Evolutionary conservation across 306 rosid species (phyloP).

Genomic region (Cicer chorassanicum): DNA sequence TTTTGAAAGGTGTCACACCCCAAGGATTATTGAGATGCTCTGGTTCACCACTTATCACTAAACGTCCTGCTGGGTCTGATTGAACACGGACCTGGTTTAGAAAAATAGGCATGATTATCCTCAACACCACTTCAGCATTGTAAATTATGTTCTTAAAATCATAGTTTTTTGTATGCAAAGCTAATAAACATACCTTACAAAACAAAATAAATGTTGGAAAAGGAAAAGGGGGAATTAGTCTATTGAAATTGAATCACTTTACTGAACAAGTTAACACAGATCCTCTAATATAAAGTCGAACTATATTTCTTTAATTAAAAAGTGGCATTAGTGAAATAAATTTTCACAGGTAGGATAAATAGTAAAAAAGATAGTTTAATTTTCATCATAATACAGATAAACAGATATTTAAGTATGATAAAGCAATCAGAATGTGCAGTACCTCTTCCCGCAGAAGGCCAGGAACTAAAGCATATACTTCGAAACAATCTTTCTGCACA

Average conservation of each 20-base stretch:
- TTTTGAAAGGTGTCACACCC: slow-evolving; percentile 98
- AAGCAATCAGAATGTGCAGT: slow-evolving; percentile 37
- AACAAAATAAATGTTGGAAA: slow-evolving; percentile 8
- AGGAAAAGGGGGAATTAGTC: slow-evolving; percentile 13
- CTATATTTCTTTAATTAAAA: background rate
- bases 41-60: slow-evolving; percentile 96
- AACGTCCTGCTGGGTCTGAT: slow-evolving; percentile 93
- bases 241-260: background rate
- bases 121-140: slow-evolving; percentile 32
- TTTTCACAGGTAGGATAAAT: background rate
- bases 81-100: slow-evolving; percentile 89
- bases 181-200: slow-evolving; percentile 17
- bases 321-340: background rate
- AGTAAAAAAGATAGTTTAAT: background rate
- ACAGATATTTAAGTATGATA: background rate
- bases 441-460: slow-evolving; percentile 99
- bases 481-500: slow-evolving; percentile 94
- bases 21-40: slow-evolving; percentile 92
- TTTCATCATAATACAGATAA: slow-evolving; percentile 29
- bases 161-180: slow-evolving; percentile 9
- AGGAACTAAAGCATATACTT: slow-evolving; percentile 97
- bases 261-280: slow-evolving; percentile 7
- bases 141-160: background rate
- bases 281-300: background rate
- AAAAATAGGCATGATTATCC: slow-evolving; percentile 34